phyloP scores from a whole-genome alignment of 23 red algal species.

The Gracilaria vermiculophylla region DNA sequence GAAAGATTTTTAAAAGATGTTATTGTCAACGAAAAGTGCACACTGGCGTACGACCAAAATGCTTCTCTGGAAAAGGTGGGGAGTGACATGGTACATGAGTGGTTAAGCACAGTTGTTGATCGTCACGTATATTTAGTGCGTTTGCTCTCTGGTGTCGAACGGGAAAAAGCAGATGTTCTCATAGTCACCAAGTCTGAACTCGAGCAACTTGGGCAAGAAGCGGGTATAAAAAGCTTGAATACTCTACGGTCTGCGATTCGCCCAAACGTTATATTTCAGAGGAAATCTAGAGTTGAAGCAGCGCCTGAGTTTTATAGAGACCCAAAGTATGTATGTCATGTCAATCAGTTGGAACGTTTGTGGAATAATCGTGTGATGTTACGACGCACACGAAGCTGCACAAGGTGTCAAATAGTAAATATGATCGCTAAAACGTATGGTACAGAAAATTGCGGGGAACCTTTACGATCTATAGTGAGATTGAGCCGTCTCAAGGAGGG shows the following conservation, averaged over 20 bases:
- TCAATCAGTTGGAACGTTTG: constrained; percentile 20
- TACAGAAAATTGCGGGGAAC: constrained; percentile 2
- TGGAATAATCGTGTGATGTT: background rate
- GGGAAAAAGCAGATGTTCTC: constrained; percentile 27
- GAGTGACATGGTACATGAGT: background rate
- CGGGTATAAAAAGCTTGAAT: background rate
- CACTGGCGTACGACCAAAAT: background rate
- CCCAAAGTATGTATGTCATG: background rate
- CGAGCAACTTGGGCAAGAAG: background rate
- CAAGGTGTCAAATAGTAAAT: constrained; percentile 37
- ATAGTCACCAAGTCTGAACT: constrained; percentile 8
- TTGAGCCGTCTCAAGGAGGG: background rate
- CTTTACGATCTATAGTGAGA: constrained; percentile 25
- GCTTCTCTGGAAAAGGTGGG: background rate
- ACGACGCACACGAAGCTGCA: constrained; percentile 18
- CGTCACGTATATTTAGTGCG: constrained; percentile 3
- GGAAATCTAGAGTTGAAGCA: background rate
- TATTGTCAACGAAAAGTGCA: background rate
- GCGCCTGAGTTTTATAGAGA: no score
- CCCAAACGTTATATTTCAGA: constrained; percentile 21
- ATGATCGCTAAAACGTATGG: constrained; percentile 16
- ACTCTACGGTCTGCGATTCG: constrained; percentile 12
- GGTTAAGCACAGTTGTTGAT: constrained; percentile 8
- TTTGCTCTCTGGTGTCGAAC: background rate
- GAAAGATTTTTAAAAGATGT: background rate